Percentiles rank a stretch among this genome's conserved stretches.
phyloP scores from a whole-genome alignment of 768 basidiomycete genomes.

The Filobasidium floriforme region DNA sequence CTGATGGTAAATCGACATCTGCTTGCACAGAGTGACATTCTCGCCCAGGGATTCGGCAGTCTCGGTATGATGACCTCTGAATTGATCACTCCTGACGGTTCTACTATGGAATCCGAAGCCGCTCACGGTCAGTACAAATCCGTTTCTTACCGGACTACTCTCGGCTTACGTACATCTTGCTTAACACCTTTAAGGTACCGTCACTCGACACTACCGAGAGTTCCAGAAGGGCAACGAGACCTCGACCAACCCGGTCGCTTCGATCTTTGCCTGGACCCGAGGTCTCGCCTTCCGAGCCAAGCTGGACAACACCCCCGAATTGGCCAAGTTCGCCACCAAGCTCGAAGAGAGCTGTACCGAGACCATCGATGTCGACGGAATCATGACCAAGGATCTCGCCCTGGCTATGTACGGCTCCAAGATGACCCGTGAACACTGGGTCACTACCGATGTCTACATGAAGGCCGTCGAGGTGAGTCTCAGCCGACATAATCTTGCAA shows the following conservation, averaged over 20 bases:
- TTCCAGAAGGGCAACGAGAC: constrained; percentile 96
- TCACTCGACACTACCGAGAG: constrained; percentile 95
- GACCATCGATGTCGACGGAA: constrained; percentile 75
- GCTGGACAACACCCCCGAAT: constrained; percentile 70
- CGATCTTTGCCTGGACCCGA: constrained; percentile 97
- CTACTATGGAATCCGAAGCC: constrained; percentile 87
- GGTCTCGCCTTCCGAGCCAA: constrained; percentile 88
- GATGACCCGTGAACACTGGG: constrained; percentile 91
- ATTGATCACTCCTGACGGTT: constrained; percentile 87
- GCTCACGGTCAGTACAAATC: constrained; percentile 62
- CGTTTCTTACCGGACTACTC: not conserved
- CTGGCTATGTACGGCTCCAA: constrained; percentile 84
- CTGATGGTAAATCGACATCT: too few relatives aligned
- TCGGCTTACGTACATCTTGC: not conserved
- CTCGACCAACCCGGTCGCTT: constrained; percentile 95
- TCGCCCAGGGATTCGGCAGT: constrained; percentile 93
- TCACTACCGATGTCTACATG: constrained; percentile 88
- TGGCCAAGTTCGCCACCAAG: constrained; percentile 65
- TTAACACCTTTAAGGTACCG: constrained; percentile 55
- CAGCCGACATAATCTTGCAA: not conserved
- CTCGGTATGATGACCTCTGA: constrained; percentile 98
- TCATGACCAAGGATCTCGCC: constrained; percentile 98
- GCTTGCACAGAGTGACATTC: constrained; percentile 77
- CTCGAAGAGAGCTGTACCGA: constrained; percentile 84
- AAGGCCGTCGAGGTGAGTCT: constrained; percentile 66